phyloP scores from a whole-genome alignment of 192 early-diverging fungal species.

The Rhizoclosmatium sp. region DNA sequence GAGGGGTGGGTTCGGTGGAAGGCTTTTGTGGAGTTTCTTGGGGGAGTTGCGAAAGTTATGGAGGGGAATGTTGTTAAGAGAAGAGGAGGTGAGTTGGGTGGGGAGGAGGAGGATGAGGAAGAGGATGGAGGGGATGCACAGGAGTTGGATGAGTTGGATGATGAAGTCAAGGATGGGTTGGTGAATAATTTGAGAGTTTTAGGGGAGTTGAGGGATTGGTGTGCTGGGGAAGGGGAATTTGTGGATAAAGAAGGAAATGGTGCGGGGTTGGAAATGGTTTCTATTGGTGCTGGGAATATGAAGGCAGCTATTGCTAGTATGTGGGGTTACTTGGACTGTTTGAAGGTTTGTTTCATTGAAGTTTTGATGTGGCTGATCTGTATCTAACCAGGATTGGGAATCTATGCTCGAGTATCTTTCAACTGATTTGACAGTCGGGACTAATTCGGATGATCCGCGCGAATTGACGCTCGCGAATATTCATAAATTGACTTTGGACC shows the following conservation, averaged over 20 bases:
- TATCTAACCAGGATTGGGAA: conserved; percentile 47
- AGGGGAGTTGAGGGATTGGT: conserved; percentile 29
- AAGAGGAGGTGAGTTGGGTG: not conserved
- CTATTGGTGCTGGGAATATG: conserved; percentile 39
- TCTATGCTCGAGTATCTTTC: conserved; percentile 49
- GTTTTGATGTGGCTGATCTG: not conserved
- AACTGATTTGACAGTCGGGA: conserved; percentile 30
- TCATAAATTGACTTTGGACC: conserved; percentile 38
- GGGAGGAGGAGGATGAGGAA: conserved; percentile 14
- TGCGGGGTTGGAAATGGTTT: not conserved
- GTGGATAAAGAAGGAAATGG: conserved; percentile 1
- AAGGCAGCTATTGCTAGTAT: conserved; percentile 43
- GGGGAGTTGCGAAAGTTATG: conserved; percentile 1
- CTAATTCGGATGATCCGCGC: not conserved
- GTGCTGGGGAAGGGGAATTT: conserved; percentile 25
- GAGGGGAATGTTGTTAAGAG: not conserved
- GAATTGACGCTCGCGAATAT: conserved; percentile 12
- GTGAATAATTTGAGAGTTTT: not conserved
- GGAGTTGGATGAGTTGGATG: conserved; percentile 33
- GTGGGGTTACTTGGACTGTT: conserved; percentile 35
- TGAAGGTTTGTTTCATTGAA: conserved; percentile 22
- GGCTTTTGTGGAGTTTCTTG: conserved; percentile 11
- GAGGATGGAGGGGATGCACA: conserved; percentile 40
- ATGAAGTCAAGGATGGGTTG: conserved; percentile 18
- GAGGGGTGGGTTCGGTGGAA: conserved; percentile 41